Base-by-base conservation (phyloP, 495 filamentous ascomycete genomes). In the Hamigera avellanea region DNA sequence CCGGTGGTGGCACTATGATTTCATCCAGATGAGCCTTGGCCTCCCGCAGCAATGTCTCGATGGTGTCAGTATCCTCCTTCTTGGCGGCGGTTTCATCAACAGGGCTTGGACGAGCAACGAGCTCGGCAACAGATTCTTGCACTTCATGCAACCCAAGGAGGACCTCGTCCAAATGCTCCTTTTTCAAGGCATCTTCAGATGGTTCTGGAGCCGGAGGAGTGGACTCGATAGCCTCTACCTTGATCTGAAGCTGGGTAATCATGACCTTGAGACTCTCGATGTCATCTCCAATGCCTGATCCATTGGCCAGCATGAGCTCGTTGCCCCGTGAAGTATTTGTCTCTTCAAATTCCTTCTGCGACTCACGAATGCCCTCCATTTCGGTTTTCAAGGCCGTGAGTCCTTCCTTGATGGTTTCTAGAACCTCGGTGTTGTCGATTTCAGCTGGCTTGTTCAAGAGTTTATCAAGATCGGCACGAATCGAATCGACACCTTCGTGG, bases 21-120 rank as follows among this genome's bases (percentile, higher is more conserved):
- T 86, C 85, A 23, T 94, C 87, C 27, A 94, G 64, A 33, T 81
- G 78, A 8, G 79, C 72, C 46, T 93, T 93, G 14, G 83, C 84
- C 50, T 86, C 88, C 32, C 79, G 73, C 15, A 95, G 71, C 31
- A 95, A 70, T 0, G 78, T 86, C 53, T 94, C 86, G 37, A 95
- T 86, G n/a, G 80, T 83, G 40, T 86, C 76, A 2, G 81, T 81
- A 45, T 94, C 86, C 40, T 89, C 82, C 50, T 73, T 78, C 16
- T 67, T 70, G 15, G 75, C 75, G 26, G 35, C 66, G 48, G 37
- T 59, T 41, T 49, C 52, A 25, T 64, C 51, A 10, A 54, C 46
- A 6, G 34, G 55, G 28, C 43, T 63, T 14, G 72, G 64, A 17
- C 59, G 56, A 30, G 56, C 44, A 26, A 57, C 52, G 17, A 76